Evolutionary conservation across 371 early-diverging fungal species (phyloP).

Genomic region (Haplosporangium sp.): DNA sequence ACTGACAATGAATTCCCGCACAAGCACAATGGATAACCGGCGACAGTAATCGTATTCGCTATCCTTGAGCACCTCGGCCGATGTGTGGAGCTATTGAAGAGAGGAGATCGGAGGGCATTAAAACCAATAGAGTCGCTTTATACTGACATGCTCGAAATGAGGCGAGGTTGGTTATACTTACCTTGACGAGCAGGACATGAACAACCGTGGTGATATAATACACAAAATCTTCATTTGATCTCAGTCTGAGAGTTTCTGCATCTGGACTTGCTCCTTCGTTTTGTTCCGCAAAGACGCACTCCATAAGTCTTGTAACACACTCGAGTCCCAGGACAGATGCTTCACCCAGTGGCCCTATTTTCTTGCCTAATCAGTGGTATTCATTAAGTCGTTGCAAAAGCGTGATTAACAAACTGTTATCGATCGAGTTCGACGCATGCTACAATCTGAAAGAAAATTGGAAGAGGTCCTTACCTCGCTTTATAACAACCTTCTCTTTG

Average conservation of each 20-base stretch:
- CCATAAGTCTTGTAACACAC: constrained; percentile 35
- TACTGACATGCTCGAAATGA: neutral
- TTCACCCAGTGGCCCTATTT: constrained; percentile 40
- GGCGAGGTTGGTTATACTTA: constrained; percentile 1
- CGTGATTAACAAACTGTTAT: too few species aligned
- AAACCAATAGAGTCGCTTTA: neutral
- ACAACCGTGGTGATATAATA: constrained; percentile 40
- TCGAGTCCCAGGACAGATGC: constrained; percentile 41
- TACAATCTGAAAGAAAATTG: too few species aligned
- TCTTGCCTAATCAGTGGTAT: constrained; percentile 21
- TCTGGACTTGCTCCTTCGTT: constrained; percentile 3
- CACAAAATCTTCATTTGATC: constrained; percentile 45
- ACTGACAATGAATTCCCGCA: constrained; percentile 46
- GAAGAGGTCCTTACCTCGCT: constrained; percentile 39
- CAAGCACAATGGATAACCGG: constrained; percentile 37
- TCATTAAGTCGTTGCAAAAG: too few species aligned
- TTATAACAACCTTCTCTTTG: constrained; percentile 31
- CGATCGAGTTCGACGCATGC: too few species aligned
- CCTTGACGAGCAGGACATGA: constrained; percentile 30
- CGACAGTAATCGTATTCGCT: constrained; percentile 48
- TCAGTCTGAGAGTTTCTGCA: constrained; percentile 23
- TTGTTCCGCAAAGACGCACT: constrained; percentile 31
- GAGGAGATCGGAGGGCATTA: neutral
- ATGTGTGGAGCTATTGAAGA: constrained; percentile 22
- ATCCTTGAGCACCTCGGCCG: constrained; percentile 23